Evolutionary conservation across 2,329 filamentous ascomycete genomes (phyloP), one percentile per base, ranked within the genome.

Genomic region (Kalmusia sp.): DNA sequence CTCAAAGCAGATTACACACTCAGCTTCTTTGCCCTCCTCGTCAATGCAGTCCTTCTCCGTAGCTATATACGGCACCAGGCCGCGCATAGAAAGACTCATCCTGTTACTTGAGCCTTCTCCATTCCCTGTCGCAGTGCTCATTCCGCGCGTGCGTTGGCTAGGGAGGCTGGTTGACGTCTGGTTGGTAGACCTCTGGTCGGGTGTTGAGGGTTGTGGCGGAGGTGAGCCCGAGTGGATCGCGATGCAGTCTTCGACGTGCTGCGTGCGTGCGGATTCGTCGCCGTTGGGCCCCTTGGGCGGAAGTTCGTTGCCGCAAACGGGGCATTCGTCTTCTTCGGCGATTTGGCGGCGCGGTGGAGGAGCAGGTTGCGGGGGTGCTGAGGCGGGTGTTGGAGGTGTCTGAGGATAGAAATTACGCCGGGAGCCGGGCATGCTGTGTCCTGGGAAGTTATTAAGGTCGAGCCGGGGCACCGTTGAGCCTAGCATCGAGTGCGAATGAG

Each of bases 261-360:
- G 65, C 55, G 78, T 77, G 22, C 80, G 71, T 3, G 69, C 66
- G 1, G 61, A 55, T 19, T 79, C 76, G 14, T 76, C 76, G 6
- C 71, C 72, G 21, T 71, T 58, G 1, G 67, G 63, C 4, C 65
- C 71, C 49, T 70, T 73, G 2, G 84, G 82, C 0, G 90, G 89
- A 3, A 92, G 79, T 72, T 92, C 88, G 31, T 79, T 76, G 65
- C 90, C 89, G 63, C 90, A 93, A 38, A 93, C 83, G 0, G 90
- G 90, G 57, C 90, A 93, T 64, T 91, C 88, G 67, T 93, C 90
- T 67, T 92, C 90, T 69, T 93, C 90, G 2, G 70, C 62, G 11
- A 80, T 69, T 47, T 72, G 63, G 19, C 65, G 61, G 17, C 67
- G 51, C n/a, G n/a, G n/a, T n/a, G n/a, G n/a, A 3, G 64, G 67